A percentile compares a stretch with the other conserved stretches of the same genome.
These are phyloP conservation scores for Leucocoprinus sp. DNA, from an alignment of 768 basidiomycete genomes.

Conservation along the genomic window DNA sequence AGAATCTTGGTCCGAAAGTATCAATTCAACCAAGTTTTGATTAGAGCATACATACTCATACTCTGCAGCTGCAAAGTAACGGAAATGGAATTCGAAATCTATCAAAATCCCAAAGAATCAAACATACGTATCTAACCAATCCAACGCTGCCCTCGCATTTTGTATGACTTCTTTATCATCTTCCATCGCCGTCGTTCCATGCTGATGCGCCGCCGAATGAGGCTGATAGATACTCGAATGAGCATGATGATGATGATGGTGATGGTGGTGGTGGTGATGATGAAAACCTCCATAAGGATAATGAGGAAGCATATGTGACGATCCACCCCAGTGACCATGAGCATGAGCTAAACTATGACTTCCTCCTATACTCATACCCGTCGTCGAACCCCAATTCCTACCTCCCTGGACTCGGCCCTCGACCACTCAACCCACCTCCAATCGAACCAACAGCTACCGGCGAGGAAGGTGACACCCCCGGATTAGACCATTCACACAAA, in stretches of 20 bases:
- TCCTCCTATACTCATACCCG: slow-evolving; percentile 6
- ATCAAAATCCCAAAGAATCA: background rate
- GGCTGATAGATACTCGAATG: slow-evolving; percentile 10
- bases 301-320: slow-evolving; percentile 6
- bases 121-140: slow-evolving; percentile 13
- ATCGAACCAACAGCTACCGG: slow-evolving; percentile 8
- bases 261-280: slow-evolving; percentile 1
- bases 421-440: slow-evolving; percentile 10
- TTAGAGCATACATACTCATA: too few relatives aligned
- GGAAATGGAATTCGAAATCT: background rate
- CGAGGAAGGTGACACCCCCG: slow-evolving; percentile 10
- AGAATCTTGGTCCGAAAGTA: too few relatives aligned
- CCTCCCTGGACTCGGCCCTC: slow-evolving; percentile 23
- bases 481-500: slow-evolving; percentile 32
- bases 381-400: slow-evolving; percentile 4
- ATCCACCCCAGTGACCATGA: background rate
- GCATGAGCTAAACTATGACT: background rate
- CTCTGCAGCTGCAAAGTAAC: too few relatives aligned
- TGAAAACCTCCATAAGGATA: background rate
- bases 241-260: slow-evolving; percentile 6
- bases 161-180: slow-evolving; percentile 55
- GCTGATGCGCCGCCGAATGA: slow-evolving; percentile 15
- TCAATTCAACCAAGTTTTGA: too few relatives aligned
- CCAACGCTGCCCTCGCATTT: slow-evolving; percentile 32
- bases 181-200: slow-evolving; percentile 38